Percentiles rank a stretch among this genome's conserved stretches.
Conservation (phyloP, 2,329 filamentous ascomycete species). For the Dothiorella sarmentorum region DNA sequence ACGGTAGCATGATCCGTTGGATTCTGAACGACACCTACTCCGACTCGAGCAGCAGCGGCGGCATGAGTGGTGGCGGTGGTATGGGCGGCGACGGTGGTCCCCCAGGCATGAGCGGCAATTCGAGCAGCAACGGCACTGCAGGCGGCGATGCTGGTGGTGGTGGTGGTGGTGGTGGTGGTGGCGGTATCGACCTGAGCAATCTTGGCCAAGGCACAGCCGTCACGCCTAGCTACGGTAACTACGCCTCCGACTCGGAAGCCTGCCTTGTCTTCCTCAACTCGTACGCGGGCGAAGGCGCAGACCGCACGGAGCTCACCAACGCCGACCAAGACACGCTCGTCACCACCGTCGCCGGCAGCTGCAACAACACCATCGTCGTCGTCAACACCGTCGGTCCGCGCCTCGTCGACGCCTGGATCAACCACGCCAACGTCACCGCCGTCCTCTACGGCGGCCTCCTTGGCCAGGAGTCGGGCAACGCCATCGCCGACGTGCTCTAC, state of each 20-base stretch:
- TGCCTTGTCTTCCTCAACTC: constrained; percentile 20
- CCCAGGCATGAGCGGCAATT: neutral
- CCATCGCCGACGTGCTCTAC: constrained; percentile 74
- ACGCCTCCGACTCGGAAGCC: constrained; percentile 7
- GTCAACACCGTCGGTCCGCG: constrained; percentile 38
- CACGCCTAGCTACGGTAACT: constrained; percentile 1
- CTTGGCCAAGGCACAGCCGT: constrained; percentile 8
- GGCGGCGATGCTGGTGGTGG: neutral
- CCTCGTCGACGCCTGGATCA: constrained; percentile 15
- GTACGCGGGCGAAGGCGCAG: constrained; percentile 3
- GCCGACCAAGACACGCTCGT: constrained; percentile 50
- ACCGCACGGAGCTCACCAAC: constrained; percentile 12
- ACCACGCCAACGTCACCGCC: constrained; percentile 13
- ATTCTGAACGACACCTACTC: constrained; percentile 15
- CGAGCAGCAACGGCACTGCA: neutral
- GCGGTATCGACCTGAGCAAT: neutral
- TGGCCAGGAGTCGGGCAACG: constrained; percentile 68
- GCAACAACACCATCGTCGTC: constrained; percentile 65
- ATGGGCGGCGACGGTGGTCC: neutral
- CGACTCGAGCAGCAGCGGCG: neutral
- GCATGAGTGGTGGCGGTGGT: constrained; percentile 1
- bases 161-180: neutral
- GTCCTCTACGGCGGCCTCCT: constrained; percentile 13
- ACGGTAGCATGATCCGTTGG: constrained; percentile 32
- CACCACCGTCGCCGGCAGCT: constrained; percentile 66